Percentiles rank a stretch among this genome's conserved stretches.
These are phyloP conservation scores for Rhynchosporium graminicola DNA, from an alignment of 2,329 filamentous ascomycete genomes.

Conservation along the genomic window DNA sequence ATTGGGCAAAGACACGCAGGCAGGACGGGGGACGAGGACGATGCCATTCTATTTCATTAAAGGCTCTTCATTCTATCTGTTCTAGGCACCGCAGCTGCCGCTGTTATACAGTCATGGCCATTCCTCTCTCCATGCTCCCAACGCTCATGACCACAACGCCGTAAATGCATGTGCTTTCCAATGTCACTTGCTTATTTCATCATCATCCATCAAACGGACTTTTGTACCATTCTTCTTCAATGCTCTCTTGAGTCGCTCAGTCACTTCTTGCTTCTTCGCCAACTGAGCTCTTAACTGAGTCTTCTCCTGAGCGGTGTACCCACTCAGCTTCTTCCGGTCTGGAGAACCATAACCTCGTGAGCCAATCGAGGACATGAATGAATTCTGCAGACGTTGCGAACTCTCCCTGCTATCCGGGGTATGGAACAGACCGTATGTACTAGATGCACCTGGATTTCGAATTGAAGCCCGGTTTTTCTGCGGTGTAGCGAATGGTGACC, in stretches of 20 bases:
- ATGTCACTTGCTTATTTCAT: constrained; percentile 24
- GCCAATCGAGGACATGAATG: constrained; percentile 35
- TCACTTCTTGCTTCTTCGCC: constrained; percentile 53
- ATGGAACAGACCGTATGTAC: constrained; percentile 35
- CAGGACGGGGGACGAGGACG: too few relatives aligned
- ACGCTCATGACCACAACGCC: constrained; percentile 17
- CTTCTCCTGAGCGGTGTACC: constrained; percentile 62
- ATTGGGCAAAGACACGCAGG: too few relatives aligned
- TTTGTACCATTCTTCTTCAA: constrained; percentile 38
- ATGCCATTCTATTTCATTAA: too few relatives aligned
- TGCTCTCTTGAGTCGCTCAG: constrained; percentile 49
- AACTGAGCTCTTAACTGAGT: constrained; percentile 54
- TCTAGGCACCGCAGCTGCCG: neutral
- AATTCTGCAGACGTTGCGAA: constrained; percentile 34
- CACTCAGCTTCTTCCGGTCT: constrained; percentile 61
- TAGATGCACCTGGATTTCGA: constrained; percentile 32
- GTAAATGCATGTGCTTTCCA: constrained; percentile 5
- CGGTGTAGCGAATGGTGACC: constrained; percentile 44
- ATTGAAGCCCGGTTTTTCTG: constrained; percentile 34
- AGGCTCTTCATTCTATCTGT: neutral
- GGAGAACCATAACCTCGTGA: constrained; percentile 32
- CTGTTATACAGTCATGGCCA: constrained; percentile 2
- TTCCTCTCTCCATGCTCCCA: constrained; percentile 7
- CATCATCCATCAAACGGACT: constrained; percentile 37
- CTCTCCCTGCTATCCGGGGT: constrained; percentile 38